These are phyloP conservation scores for Trypanosomatidae sp. DNA, from an alignment of 208 protist genomes.

Conservation along the genomic window DNA sequence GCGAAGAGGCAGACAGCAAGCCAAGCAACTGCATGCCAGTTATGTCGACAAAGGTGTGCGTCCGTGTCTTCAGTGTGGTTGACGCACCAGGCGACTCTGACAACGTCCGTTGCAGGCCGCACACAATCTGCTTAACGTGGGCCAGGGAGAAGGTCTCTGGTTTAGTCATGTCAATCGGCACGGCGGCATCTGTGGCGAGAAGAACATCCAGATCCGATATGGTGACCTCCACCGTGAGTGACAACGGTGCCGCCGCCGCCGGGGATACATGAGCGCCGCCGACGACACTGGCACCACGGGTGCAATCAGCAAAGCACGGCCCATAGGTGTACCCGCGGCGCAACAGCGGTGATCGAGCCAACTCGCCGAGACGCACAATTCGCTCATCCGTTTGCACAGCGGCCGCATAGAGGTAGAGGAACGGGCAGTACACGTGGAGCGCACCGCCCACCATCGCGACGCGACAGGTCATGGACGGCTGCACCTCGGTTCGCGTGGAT, in stretches of 20 bases:
- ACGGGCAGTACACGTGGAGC: slow-evolving; percentile 25
- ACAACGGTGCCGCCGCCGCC: not conserved
- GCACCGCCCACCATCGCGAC: slow-evolving; percentile 14
- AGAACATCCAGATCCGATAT: slow-evolving; percentile 18
- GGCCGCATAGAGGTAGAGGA: slow-evolving; percentile 20
- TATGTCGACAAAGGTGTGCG: slow-evolving; percentile 7
- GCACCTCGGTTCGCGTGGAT: not conserved
- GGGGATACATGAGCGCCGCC: not conserved
- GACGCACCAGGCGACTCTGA: not conserved
- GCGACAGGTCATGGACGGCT: slow-evolving; percentile 4
- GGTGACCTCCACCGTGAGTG: slow-evolving; percentile 5
- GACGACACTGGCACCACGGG: not conserved
- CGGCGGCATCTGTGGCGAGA: slow-evolving; percentile 20
- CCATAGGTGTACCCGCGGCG: slow-evolving; percentile 17
- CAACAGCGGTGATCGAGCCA: slow-evolving; percentile 18
- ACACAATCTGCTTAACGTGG: slow-evolving; percentile 9
- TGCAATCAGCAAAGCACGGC: not conserved
- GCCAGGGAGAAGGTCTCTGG: slow-evolving; percentile 10
- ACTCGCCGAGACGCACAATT: slow-evolving; percentile 5
- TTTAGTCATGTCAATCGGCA: slow-evolving; percentile 23
- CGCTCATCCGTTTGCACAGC: slow-evolving; percentile 7
- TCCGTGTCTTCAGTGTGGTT: not conserved
- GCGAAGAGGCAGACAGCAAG: not conserved
- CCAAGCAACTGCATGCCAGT: slow-evolving; percentile 12
- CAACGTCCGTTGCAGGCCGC: not conserved